Evolutionary conservation across 495 filamentous ascomycete species (phyloP).

Genomic region (Cryomyces antarcticus): DNA sequence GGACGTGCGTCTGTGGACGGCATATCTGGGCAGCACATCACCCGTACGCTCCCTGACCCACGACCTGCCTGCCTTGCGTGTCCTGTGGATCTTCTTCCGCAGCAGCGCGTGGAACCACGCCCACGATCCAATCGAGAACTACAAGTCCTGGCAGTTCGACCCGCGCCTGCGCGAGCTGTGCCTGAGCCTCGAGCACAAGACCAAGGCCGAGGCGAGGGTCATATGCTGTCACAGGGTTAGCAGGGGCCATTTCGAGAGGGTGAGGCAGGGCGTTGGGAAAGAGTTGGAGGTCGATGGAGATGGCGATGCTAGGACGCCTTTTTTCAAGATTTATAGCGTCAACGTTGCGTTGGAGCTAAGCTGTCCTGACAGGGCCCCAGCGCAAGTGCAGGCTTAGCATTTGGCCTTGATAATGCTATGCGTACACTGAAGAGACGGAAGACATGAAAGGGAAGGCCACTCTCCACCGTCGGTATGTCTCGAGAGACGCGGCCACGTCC

Average conservation of each 20-base stretch:
- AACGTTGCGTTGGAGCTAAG: background rate
- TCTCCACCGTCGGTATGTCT: too few species aligned
- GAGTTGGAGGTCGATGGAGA: background rate
- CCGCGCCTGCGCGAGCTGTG: background rate
- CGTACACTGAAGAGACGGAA: too few species aligned
- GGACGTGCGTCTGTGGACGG: conserved; percentile 19
- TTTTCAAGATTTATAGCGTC: background rate
- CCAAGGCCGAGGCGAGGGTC: background rate
- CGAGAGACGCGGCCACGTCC: too few species aligned
- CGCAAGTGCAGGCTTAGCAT: too few species aligned
- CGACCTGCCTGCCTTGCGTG: conserved; percentile 16
- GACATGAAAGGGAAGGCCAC: too few species aligned
- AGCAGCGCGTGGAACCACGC: conserved; percentile 1
- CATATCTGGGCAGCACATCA: conserved; percentile 13
- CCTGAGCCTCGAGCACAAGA: background rate
- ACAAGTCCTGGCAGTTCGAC: background rate
- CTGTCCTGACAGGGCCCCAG: too few species aligned
- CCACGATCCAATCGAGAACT: background rate
- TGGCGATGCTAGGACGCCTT: background rate
- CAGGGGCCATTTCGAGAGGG: background rate
- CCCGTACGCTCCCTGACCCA: conserved; percentile 10
- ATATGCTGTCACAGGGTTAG: background rate
- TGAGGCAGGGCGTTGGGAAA: background rate
- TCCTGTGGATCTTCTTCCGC: conserved; percentile 14
- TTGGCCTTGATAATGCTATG: too few species aligned